Evolutionary conservation across 257 asterid species (phyloP).

Genomic region (Fraxinus americana): DNA sequence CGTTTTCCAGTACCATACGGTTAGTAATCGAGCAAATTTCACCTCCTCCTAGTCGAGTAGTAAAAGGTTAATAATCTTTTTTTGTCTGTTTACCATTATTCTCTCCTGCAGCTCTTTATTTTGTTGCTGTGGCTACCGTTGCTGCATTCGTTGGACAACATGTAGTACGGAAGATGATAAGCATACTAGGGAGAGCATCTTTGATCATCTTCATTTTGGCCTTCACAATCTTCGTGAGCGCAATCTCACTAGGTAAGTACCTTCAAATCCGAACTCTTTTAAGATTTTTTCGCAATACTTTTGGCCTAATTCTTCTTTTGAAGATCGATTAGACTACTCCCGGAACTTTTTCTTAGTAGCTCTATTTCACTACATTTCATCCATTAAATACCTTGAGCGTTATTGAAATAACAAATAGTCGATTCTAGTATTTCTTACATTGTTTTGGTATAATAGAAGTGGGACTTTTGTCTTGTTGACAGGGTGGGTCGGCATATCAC

Average conservation of each 20-base stretch:
- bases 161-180: slow-evolving; percentile 59
- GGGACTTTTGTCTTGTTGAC: slow-evolving; percentile 10
- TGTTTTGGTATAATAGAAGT: background rate
- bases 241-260: slow-evolving; percentile 61
- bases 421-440: background rate
- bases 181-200: slow-evolving; percentile 67
- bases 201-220: slow-evolving; percentile 69
- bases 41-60: background rate
- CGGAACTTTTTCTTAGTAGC: background rate
- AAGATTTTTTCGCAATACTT: background rate
- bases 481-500: slow-evolving; percentile 67
- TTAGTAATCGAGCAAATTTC: slow-evolving; percentile 12
- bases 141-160: slow-evolving; percentile 63
- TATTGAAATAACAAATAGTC: background rate
- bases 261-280: background rate
- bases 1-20: slow-evolving; percentile 61
- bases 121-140: slow-evolving; percentile 47
- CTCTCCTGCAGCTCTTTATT: slow-evolving; percentile 53
- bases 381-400: background rate
- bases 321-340: background rate
- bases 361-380: background rate
- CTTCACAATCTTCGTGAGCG: slow-evolving; percentile 61
- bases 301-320: background rate
- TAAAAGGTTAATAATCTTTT: background rate
- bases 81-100: background rate